Evolutionary conservation across 345 rosid genomes (phyloP), one percentile per base, ranked within the genome.

Genomic region (Gossypium thurberi): DNA sequence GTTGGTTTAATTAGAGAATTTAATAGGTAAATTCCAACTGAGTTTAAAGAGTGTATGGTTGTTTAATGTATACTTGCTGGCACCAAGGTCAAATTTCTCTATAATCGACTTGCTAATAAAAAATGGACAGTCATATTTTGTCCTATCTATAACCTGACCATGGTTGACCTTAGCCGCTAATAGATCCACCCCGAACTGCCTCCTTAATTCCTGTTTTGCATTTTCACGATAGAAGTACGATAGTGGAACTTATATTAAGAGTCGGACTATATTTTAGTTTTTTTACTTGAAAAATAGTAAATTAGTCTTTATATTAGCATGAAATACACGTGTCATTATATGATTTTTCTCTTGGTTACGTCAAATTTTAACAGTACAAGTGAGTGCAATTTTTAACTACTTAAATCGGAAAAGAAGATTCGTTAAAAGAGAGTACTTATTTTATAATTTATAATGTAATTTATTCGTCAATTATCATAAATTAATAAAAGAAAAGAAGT

Each of bases 331-430:
- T 33, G 0, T 28, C 0, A 28, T 33, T 33, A 33, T 33, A 33
- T 33, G 0, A 0, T 5, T 33, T 33, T 33, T 33, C 0, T 33
- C 1, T 5, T 5, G 1, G 0, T 33, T 33, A 33, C 1, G 0
- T 33, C 0, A 33, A 33, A 0, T 33, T 33, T 33, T 5, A 33
- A 33, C 0, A 33, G 0, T 33, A 5, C 1, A 33, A 5, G 5
- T 33, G 0, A 33, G 6, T 33, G 0, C 0, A 33, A 4, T 0
- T 33, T 33, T 33, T 33, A 4, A 33, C 7, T 0, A 0, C 0
- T 33, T 33, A 33, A 33, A 33, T 33, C 40, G 7, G 40, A 33
- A 33, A 33, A 33, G 37, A 33, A 33, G 6, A 4, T 33, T 33
- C 37, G 1, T 4, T 33, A 33, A 33, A 33, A 33, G 5, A 33